These are phyloP conservation scores for Colletotrichum eleusines DNA, from an alignment of 2,329 filamentous ascomycete species.

Conservation along the genomic window DNA sequence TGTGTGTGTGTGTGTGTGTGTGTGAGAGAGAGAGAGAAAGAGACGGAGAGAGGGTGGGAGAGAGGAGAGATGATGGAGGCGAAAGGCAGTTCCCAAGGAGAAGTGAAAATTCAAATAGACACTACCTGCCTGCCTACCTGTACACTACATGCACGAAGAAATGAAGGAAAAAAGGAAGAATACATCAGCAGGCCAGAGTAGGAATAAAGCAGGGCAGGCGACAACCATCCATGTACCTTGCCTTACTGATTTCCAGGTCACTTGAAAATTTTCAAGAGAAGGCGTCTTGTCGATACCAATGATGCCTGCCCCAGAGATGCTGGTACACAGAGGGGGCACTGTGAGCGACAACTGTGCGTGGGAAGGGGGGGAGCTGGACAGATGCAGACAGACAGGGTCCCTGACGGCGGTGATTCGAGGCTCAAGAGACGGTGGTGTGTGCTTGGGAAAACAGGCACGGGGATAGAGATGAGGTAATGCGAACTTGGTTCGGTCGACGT, in stretches of 20 bases:
- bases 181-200: conserved; percentile 25
- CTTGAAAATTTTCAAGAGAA: conserved; percentile 24
- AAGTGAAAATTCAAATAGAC: conserved; percentile 30
- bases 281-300: conserved; percentile 19
- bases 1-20: conserved; percentile 10
- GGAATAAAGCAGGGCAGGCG: conserved; percentile 5
- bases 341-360: conserved; percentile 25
- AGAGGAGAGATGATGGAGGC: conserved; percentile 6
- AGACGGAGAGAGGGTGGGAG: background rate
- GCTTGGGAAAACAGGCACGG: conserved; percentile 25
- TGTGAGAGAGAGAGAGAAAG: too few species aligned
- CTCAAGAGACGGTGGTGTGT: conserved; percentile 38
- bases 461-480: conserved; percentile 36
- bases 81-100: conserved; percentile 23
- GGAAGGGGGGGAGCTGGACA: background rate
- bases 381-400: conserved; percentile 22
- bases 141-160: background rate
- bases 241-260: conserved; percentile 31
- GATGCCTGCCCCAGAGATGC: conserved; percentile 29
- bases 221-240: conserved; percentile 21
- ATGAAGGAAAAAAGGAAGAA: conserved; percentile 36
- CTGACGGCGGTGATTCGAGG: background rate
- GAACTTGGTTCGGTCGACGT: conserved; percentile 38
- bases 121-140: background rate
- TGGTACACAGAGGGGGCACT: conserved; percentile 35